Percentiles rank a stretch among this genome's conserved stretches.
These are phyloP conservation scores for Phytopythium helicoides DNA, from an alignment of 352 stramenopile species.

Conservation along the genomic window DNA sequence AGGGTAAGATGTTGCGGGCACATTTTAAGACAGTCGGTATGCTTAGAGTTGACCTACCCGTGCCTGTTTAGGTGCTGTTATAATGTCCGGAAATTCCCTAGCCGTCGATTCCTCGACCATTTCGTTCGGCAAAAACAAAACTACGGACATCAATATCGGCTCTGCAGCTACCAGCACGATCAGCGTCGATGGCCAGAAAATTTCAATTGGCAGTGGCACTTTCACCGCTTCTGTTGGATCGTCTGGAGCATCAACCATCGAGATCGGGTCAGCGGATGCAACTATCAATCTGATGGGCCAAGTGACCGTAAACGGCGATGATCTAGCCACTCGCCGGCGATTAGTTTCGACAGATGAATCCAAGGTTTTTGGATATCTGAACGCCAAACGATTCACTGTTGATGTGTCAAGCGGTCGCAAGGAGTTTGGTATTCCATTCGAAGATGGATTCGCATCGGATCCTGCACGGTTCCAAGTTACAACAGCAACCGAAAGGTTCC, in stretches of 20 bases:
- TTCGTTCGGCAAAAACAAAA: conserved; percentile 29
- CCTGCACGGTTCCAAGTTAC: conserved; percentile 20
- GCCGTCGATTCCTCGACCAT: conserved; percentile 24
- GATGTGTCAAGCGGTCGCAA: conserved; percentile 1
- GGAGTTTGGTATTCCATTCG: conserved; percentile 31
- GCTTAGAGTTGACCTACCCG: background rate
- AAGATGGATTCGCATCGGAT: conserved; percentile 26
- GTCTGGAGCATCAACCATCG: conserved; percentile 18
- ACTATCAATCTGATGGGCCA: conserved; percentile 42
- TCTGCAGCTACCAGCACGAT: conserved; percentile 16
- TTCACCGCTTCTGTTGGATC: conserved; percentile 28
- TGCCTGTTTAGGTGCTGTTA: background rate
- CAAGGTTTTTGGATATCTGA: conserved; percentile 30
- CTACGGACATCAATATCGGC: conserved; percentile 32
- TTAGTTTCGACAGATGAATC: conserved; percentile 8
- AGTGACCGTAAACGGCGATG: conserved; percentile 56
- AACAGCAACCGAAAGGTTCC: conserved; percentile 15
- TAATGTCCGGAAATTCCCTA: conserved; percentile 8
- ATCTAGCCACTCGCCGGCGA: conserved; percentile 25
- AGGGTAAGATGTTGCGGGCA: too few relatives aligned
- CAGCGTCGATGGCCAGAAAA: conserved; percentile 7
- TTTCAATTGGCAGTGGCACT: conserved; percentile 23
- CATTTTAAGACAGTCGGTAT: too few relatives aligned
- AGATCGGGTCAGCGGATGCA: conserved; percentile 29
- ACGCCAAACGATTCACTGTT: conserved; percentile 22